A percentile compares a stretch with the other conserved stretches of the same genome.
Evolutionary conservation across 352 stramenopile species (phyloP).

Genomic region (Globisporangium polare): DNA sequence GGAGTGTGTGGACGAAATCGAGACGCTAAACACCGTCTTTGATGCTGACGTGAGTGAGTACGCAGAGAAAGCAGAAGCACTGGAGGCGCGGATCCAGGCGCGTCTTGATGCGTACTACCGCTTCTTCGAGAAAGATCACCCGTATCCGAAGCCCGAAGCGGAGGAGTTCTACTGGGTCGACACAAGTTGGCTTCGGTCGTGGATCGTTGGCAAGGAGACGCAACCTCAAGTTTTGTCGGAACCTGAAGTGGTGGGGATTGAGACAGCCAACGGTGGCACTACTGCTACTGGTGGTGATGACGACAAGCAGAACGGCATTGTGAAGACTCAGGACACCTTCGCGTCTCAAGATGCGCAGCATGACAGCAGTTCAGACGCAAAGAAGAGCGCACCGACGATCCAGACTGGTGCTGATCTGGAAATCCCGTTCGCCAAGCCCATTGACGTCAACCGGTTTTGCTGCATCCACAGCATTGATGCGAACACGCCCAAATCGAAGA

Average conservation of each 20-base stretch:
- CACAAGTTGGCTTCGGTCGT: slow-evolving; percentile 51
- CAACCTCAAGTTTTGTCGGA: slow-evolving; percentile 1
- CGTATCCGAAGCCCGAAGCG: slow-evolving; percentile 30
- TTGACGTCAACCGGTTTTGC: slow-evolving; percentile 45
- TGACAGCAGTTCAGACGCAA: slow-evolving; percentile 2
- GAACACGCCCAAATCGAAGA: not conserved
- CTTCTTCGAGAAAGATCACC: slow-evolving; percentile 54
- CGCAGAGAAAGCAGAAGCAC: slow-evolving; percentile 28
- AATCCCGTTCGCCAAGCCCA: slow-evolving; percentile 52
- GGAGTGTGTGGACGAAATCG: slow-evolving; percentile 40
- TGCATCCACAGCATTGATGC: slow-evolving; percentile 38
- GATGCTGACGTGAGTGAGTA: slow-evolving; percentile 46
- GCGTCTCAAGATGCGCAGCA: slow-evolving; percentile 3
- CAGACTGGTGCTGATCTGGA: slow-evolving; percentile 19
- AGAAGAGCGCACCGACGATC: not conserved
- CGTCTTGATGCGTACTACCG: slow-evolving; percentile 51
- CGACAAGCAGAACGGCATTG: slow-evolving; percentile 14
- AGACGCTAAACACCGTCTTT: slow-evolving; percentile 50
- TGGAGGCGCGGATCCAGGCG: slow-evolving; percentile 50
- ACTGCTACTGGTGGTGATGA: slow-evolving; percentile 5
- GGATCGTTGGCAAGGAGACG: slow-evolving; percentile 57
- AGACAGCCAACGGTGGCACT: slow-evolving; percentile 1
- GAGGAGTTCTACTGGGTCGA: slow-evolving; percentile 70
- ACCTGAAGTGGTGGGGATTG: slow-evolving; percentile 5
- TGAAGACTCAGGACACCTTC: not conserved